phyloP scores from a whole-genome alignment of 2,329 filamentous ascomycete genomes.

The Hypomyces rosellus region DNA sequence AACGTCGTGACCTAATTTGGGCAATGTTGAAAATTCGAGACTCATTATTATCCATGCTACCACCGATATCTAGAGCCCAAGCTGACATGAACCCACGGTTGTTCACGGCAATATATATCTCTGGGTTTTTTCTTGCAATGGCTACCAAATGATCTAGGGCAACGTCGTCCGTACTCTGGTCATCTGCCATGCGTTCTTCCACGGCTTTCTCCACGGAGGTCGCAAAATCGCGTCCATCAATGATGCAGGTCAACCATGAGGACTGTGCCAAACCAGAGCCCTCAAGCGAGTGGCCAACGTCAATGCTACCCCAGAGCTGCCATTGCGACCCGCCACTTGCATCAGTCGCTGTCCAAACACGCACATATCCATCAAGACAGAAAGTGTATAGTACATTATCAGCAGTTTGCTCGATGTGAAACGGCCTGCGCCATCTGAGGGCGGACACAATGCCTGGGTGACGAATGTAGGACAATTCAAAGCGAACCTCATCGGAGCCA shows the following conservation, averaged over 20 bases:
- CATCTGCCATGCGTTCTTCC: constrained; percentile 48
- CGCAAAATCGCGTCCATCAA: constrained; percentile 75
- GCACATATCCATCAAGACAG: constrained; percentile 71
- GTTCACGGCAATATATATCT: constrained; percentile 82
- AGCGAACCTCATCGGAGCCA: constrained; percentile 73
- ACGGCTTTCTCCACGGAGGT: constrained; percentile 71
- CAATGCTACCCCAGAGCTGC: constrained; percentile 73
- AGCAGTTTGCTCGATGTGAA: constrained; percentile 67
- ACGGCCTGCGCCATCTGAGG: constrained; percentile 78
- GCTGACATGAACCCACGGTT: constrained; percentile 81
- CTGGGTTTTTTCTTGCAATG: constrained; percentile 76
- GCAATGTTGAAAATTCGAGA: constrained; percentile 79
- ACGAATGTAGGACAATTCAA: constrained; percentile 85
- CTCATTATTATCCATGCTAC: constrained; percentile 57
- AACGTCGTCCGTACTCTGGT: constrained; percentile 57
- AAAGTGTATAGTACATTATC: constrained; percentile 89
- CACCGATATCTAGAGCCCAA: constrained; percentile 81
- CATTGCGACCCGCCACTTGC: constrained; percentile 64
- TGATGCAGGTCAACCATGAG: constrained; percentile 57
- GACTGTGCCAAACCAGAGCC: constrained; percentile 18
- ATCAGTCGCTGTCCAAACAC: constrained; percentile 78
- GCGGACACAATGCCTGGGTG: constrained; percentile 77
- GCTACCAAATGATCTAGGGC: constrained; percentile 80
- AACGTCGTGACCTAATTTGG: constrained; percentile 57
- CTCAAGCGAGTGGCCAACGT: constrained; percentile 66